phyloP scores from a whole-genome alignment of 768 basidiomycete species.

The Calocera viscosa region DNA sequence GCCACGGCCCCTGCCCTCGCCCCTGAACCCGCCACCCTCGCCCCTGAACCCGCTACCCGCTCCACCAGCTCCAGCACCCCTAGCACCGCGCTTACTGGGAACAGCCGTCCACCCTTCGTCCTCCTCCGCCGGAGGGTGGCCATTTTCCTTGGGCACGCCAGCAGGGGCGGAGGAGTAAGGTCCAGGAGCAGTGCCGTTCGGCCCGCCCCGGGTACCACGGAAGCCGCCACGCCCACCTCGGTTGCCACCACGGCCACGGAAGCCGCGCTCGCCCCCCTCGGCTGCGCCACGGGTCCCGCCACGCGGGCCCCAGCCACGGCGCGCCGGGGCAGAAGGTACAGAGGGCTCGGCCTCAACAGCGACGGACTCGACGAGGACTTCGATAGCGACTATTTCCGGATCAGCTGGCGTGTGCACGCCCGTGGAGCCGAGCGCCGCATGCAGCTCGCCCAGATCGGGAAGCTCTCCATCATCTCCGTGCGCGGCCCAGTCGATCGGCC shows the following conservation, averaged over 20 bases:
- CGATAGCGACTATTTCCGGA: background rate
- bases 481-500: conserved; percentile 2
- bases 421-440: conserved; percentile 1
- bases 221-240: background rate
- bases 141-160: background rate
- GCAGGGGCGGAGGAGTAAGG: background rate
- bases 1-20: background rate
- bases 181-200: background rate
- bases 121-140: conserved; percentile 19
- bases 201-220: background rate
- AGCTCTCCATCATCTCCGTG: conserved; percentile 3
- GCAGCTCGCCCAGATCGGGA: background rate
- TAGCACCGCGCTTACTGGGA: background rate
- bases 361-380: background rate
- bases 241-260: background rate
- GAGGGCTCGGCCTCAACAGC: background rate
- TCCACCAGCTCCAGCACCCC: background rate
- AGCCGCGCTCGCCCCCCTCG: background rate
- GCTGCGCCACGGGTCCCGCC: background rate
- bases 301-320: background rate
- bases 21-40: background rate
- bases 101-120: background rate
- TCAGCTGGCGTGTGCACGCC: background rate
- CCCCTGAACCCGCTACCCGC: background rate
- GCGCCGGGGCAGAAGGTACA: background rate